Base-by-base conservation (phyloP, 305 asterid genomes). In the Plantago coronopus region DNA sequence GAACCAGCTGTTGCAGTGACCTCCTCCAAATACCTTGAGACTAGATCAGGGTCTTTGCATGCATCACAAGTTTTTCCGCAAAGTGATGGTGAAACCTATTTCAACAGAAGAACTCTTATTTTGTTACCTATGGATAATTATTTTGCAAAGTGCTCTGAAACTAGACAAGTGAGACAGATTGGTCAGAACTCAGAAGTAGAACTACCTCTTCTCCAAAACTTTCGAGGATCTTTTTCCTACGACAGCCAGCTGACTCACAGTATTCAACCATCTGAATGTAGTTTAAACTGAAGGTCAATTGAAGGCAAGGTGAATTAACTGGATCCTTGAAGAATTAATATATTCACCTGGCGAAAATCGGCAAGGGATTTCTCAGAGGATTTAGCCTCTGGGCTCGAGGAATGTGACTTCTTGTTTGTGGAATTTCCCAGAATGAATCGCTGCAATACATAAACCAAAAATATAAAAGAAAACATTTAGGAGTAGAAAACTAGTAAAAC, bases 151-250 rank as follows among this genome's bases (percentile, higher is more conserved):
- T 58, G 57, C 54, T 56, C 34, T 47, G 44, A 37, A 72, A 34
- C 44, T 48, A 72, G 51, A 25, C 27, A 59, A 65, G 14, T 63
- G 31, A 60, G 49, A 48, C 56, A 51, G 45, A 73, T 59, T 49
- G 22, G 20, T 53, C 48, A 19, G 48, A 62, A n/a, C n/a, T n/a
- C n/a, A n/a, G n/a, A n/a, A n/a, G n/a, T n/a, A n/a, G 34, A 27
- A 48, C 64, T 69, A 89, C 98, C 97, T 82, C 81, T 76, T 91
- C 97, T 54, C 95, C 96, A 71, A 91, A 91, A 79, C 87, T 74
- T 71, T 80, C 86, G 55, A 89, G 97, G 67, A 91, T 89, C 84
- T 84, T 86, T 82, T 79, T 91, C 72, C 98, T 85, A 72, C 96
- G 95, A 70, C 98, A 91, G 65, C 82, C 81, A 60, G 84, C 73